Base-by-base conservation (phyloP, 148 eudicot genomes). In the Rhododendron williamsianum region DNA sequence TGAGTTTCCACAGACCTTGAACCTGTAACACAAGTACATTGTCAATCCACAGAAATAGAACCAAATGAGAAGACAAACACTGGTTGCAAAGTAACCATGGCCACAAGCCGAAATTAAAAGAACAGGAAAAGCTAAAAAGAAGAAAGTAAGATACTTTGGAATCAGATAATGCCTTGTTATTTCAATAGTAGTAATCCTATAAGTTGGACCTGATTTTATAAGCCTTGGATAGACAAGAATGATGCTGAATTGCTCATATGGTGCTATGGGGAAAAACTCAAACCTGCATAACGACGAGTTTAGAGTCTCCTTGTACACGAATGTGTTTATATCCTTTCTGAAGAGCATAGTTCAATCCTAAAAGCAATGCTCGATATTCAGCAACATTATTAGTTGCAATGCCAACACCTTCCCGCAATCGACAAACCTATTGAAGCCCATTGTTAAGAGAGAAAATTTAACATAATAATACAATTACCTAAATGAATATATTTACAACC, bases 321-420 rank as follows among this genome's bases (percentile, higher is more conserved):
- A 94, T 89, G 86, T 89, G 91, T 85, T 86, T 92, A 60, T 89
- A 93, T 54, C 98, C 96, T 83, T 90, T 93, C 78, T 90, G 63
- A 51, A 96, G 94, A 76, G 98, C 98, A 81, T 60, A 87, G 48
- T 90, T 93, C 87, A 96, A 78, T 23, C 98, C 98, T 87, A 96
- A 94, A 78, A 94, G 90, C 81, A 92, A 87, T 48, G 90, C 91
- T 82, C 98, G 95, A 88, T 96, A 96, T 87, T 96, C 98, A 81
- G 98, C 98, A 85, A 93, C 98, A 89, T 96, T 96, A 85, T 91
- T 92, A 36, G 98, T 94, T 71, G 95, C 96, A 83, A 91, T 88
- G 67, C 98, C 98, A 52, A 96, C 93, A 65, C 98, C 98, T 92
- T 96, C 98, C 76, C 94, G 89, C 89, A 96, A 80, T 72, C 89